Conservation (phyloP, 257 asterid genomes). For the Echites panduratus region DNA sequence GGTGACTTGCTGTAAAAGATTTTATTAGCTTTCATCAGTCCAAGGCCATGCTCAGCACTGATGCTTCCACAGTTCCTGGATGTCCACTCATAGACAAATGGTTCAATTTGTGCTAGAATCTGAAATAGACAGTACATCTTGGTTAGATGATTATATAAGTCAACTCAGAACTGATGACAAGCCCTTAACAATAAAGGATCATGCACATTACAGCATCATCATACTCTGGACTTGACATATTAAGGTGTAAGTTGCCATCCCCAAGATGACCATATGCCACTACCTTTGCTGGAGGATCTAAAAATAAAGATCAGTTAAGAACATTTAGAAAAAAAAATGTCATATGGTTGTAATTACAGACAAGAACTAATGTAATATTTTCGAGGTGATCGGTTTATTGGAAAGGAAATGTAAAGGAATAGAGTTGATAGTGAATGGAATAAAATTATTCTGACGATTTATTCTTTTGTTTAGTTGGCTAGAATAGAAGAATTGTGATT, state of each 20-base stretch:
- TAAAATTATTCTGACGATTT: too few relatives aligned
- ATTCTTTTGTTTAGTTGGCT: too few relatives aligned
- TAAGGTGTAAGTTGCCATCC: conserved; percentile 93
- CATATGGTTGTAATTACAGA: not conserved
- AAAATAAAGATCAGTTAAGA: conserved; percentile 4
- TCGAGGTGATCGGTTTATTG: too few relatives aligned
- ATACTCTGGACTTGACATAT: conserved; percentile 66
- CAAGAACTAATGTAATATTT: not conserved
- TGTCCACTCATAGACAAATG: conserved; percentile 97
- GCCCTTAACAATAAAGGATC: conserved; percentile 16
- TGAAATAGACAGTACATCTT: conserved; percentile 26
- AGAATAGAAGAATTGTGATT: too few relatives aligned
- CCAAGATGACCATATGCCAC: conserved; percentile 97
- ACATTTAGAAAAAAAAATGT: not conserved
- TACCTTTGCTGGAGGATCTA: conserved; percentile 61
- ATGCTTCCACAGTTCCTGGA: conserved; percentile 92
- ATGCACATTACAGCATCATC: conserved; percentile 50
- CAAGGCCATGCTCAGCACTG: conserved; percentile 97
- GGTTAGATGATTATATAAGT: not conserved
- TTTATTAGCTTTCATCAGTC: conserved; percentile 90
- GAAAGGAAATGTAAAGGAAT: too few relatives aligned
- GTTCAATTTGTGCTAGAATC: conserved; percentile 77
- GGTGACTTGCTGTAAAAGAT: conserved; percentile 90
- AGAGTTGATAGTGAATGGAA: too few relatives aligned
- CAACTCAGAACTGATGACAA: conserved; percentile 14